Percentiles rank a stretch among this genome's conserved stretches.
phyloP scores from a whole-genome alignment of 805 yeast genomes.

The Yamadazyma akitaensis region DNA sequence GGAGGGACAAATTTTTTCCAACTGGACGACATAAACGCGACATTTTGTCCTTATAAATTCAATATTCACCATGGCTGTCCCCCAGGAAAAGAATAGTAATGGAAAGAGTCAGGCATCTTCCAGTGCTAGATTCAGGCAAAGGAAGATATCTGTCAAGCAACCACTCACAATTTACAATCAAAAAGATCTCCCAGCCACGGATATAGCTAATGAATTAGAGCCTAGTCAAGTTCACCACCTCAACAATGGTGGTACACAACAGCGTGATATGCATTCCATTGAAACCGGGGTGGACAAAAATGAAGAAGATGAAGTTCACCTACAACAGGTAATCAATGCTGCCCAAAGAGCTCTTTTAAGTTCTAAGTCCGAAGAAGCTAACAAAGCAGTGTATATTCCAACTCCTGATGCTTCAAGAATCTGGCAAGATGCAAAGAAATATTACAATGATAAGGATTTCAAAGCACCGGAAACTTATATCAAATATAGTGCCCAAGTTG shows the following conservation, averaged over 20 bases:
- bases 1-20: not conserved
- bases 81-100: slow-evolving; percentile 29
- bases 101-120: slow-evolving; percentile 31
- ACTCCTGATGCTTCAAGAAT: slow-evolving; percentile 90
- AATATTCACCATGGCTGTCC: slow-evolving; percentile 33
- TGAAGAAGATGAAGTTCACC: slow-evolving; percentile 95
- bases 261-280: slow-evolving; percentile 81
- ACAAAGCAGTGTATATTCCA: slow-evolving; percentile 71
- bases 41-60: not conserved
- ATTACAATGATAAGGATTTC: slow-evolving; percentile 61
- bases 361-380: slow-evolving; percentile 27
- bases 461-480: slow-evolving; percentile 75
- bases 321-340: slow-evolving; percentile 86
- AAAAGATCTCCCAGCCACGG: slow-evolving; percentile 75
- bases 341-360: slow-evolving; percentile 59
- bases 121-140: slow-evolving; percentile 82
- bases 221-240: slow-evolving; percentile 42
- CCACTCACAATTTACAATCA: slow-evolving; percentile 74
- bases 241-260: slow-evolving; percentile 59
- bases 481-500: slow-evolving; percentile 91
- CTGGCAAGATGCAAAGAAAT: slow-evolving; percentile 76
- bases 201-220: slow-evolving; percentile 41
- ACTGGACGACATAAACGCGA: not conserved
- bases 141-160: slow-evolving; percentile 92
- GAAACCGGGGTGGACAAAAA: slow-evolving; percentile 98